Evolutionary conservation across 2,329 filamentous ascomycete genomes (phyloP), one percentile per base, ranked within the genome.

Genomic region (Scleromitrula shiraiana): DNA sequence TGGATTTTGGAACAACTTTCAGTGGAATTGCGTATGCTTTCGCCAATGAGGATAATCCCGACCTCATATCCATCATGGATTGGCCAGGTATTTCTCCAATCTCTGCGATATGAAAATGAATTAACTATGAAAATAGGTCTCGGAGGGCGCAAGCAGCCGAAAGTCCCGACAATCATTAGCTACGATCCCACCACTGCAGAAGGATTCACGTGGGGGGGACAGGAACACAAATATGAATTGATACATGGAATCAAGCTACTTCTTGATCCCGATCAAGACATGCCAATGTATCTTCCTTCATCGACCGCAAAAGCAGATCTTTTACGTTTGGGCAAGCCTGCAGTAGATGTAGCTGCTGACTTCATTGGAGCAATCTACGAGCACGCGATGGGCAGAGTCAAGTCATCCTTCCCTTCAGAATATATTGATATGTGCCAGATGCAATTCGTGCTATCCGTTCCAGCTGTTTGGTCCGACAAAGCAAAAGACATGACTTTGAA

Each of bases 391-490:
- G 64, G 66, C 39, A 65, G 68, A 1, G 59, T 79, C 14, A 62
- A 68, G 35, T 60, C 66, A 32, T 65, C 67, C 4, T 58, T 78
- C 1, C 70, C 70, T 2, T 59, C 61, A 1, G 64, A 64, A 2
- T 65, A 73, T 17, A 61, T 76, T 5, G 62, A 63, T 4, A 68
- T 63, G 15, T 75, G 66, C 0, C 66, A 70, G 0, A 67, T 76
- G 52, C 69, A 78, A 46, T 77, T 77, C 48, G 69, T 79, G 37
- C 63, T 80, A 17, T 78, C 77, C 0, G 75, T 80, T 0, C 77
- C 77, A 0, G 76, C 76, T 5, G 75, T 80, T 7, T 80, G 77
- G 77, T 75, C 71, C 30, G 74, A 77, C 37, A 65, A 65, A 5
- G 74, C 76, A 24, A 78, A 75, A 43, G 67, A 74, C 35, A 69